These are phyloP conservation scores for Globisporangium polare DNA, from an alignment of 352 stramenopile genomes.

Conservation along the genomic window DNA sequence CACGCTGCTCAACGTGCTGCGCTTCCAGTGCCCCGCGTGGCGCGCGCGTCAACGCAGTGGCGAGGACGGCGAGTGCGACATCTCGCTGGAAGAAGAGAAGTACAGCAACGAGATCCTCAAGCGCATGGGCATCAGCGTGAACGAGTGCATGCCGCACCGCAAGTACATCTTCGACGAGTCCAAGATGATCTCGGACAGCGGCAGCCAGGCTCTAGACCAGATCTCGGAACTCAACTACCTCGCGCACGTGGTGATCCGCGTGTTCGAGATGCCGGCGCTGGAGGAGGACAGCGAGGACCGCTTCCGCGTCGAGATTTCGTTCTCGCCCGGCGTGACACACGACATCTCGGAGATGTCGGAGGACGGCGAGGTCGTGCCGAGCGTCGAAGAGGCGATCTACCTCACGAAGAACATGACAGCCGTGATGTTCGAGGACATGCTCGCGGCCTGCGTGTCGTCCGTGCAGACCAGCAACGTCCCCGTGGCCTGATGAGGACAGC, in stretches of 20 bases:
- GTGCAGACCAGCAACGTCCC: constrained; percentile 35
- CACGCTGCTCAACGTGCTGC: constrained; percentile 97
- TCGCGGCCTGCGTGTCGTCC: constrained; percentile 78
- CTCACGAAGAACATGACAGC: constrained; percentile 84
- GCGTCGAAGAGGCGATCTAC: constrained; percentile 71
- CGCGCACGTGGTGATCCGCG: constrained; percentile 97
- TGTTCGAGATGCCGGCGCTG: constrained; percentile 95
- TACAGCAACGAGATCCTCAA: constrained; percentile 85
- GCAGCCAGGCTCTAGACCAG: constrained; percentile 70
- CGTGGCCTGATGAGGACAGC: background rate
- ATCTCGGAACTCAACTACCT: constrained; percentile 97
- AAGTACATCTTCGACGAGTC: constrained; percentile 82
- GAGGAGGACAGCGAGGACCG: constrained; percentile 81
- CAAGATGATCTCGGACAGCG: constrained; percentile 77
- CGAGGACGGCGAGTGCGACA: constrained; percentile 64
- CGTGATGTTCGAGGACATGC: constrained; percentile 88
- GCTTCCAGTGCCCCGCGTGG: constrained; percentile 84
- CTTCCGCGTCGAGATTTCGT: constrained; percentile 85
- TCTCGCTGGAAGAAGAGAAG: constrained; percentile 77
- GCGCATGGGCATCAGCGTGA: constrained; percentile 82
- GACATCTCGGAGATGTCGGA: constrained; percentile 20
- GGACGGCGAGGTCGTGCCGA: constrained; percentile 18
- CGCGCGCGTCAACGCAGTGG: constrained; percentile 48
- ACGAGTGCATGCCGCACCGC: constrained; percentile 68
- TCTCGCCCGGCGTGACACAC: constrained; percentile 68